Conservation (phyloP, 2,329 filamentous ascomycete species). For the Periconia sp. region DNA sequence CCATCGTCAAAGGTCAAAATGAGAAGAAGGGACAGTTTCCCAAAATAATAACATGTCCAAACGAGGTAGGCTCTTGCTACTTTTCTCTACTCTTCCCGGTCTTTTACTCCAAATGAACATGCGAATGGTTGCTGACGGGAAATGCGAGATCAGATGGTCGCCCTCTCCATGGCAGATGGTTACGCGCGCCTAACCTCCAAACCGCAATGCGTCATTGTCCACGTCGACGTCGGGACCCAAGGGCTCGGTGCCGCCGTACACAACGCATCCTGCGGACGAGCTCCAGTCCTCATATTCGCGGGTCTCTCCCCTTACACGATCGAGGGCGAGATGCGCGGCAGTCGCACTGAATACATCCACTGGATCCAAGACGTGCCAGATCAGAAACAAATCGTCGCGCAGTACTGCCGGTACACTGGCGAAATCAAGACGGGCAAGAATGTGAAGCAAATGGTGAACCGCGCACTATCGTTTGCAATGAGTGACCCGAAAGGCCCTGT, state of each 20-base stretch:
- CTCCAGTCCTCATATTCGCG: conserved; percentile 76
- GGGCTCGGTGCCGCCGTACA: conserved; percentile 76
- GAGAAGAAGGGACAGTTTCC: conserved; percentile 68
- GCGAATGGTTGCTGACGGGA: not conserved
- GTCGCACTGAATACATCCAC: conserved; percentile 77
- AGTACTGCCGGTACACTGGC: conserved; percentile 82
- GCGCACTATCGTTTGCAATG: conserved; percentile 78
- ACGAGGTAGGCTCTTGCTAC: conserved; percentile 59
- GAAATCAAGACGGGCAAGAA: conserved; percentile 85
- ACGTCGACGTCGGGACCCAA: conserved; percentile 82
- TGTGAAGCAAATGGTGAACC: conserved; percentile 86
- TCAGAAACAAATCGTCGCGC: conserved; percentile 75
- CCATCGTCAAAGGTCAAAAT: conserved; percentile 74
- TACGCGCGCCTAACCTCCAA: conserved; percentile 70
- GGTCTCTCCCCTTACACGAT: conserved; percentile 75
- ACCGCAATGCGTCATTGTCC: conserved; percentile 76
- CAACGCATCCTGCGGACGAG: conserved; percentile 74
- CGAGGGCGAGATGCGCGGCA: conserved; percentile 74
- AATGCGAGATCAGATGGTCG: conserved; percentile 66
- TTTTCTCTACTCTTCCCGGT: not conserved
- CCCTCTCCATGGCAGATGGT: conserved; percentile 81
- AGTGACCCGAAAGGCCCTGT: conserved; percentile 78
- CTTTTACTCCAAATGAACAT: too few relatives aligned
- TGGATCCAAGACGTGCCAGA: conserved; percentile 85
- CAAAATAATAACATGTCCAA: conserved; percentile 75